Evolutionary conservation across 495 filamentous ascomycete species (phyloP).

Genomic region (Hamigera avellanea): DNA sequence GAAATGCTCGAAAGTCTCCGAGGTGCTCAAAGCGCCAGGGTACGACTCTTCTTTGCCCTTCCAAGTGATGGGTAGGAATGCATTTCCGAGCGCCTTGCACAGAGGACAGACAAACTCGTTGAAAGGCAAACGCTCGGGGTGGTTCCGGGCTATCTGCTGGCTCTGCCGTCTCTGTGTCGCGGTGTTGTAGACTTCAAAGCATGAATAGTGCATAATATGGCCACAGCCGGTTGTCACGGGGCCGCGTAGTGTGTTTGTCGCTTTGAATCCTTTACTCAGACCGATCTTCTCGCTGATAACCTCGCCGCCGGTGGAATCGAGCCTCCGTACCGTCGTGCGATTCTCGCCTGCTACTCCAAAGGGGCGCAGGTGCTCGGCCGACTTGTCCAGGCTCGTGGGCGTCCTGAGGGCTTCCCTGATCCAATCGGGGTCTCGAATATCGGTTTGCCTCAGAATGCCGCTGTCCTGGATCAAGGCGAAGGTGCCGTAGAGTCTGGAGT

Average conservation of each 20-base stretch:
- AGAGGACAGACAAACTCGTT: constrained; percentile 96
- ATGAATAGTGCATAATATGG: constrained; percentile 96
- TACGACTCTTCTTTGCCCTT: constrained; percentile 77
- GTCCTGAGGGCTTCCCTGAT: constrained; percentile 70
- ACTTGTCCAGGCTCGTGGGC: constrained; percentile 69
- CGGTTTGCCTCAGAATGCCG: constrained; percentile 75
- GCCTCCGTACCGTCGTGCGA: constrained; percentile 57
- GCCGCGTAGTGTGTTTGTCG: constrained; percentile 52
- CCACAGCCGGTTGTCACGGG: constrained; percentile 87
- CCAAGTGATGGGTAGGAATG: constrained; percentile 94
- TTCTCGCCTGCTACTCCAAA: constrained; percentile 89
- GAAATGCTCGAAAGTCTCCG: constrained; percentile 50
- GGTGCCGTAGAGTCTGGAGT: constrained; percentile 78
- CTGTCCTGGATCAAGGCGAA: constrained; percentile 85
- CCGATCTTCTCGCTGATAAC: constrained; percentile 66
- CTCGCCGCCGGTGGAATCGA: constrained; percentile 56
- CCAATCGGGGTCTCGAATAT: constrained; percentile 68
- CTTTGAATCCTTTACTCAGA: constrained; percentile 79
- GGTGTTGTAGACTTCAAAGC: constrained; percentile 82
- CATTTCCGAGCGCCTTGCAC: constrained; percentile 93
- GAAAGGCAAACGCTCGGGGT: constrained; percentile 63
- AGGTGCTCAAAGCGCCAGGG: constrained; percentile 50
- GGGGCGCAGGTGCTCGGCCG: constrained; percentile 69
- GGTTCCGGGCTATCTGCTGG: constrained; percentile 85
- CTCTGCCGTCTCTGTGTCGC: constrained; percentile 72